These are phyloP conservation scores for Cornus florida DNA, from an alignment of 148 eudicot genomes.

Conservation along the genomic window DNA sequence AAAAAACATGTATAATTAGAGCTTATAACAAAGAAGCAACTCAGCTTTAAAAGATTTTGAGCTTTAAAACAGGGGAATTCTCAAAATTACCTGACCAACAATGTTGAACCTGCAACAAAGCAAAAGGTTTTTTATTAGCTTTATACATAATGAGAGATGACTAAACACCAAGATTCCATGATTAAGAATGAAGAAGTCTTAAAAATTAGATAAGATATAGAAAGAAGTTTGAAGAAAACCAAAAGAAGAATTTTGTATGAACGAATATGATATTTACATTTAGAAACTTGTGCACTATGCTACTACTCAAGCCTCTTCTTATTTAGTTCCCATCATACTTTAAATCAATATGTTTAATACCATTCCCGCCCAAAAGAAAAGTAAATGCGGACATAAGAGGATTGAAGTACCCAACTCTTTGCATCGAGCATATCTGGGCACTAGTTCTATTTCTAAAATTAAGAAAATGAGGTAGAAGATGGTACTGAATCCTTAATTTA, in stretches of 20 bases:
- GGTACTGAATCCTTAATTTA: background rate
- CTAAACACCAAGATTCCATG: background rate
- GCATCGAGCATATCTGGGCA: background rate
- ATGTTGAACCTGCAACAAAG: slow-evolving; percentile 85
- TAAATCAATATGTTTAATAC: background rate
- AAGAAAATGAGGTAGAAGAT: background rate
- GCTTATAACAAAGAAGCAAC: slow-evolving; percentile 5
- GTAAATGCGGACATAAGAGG: background rate
- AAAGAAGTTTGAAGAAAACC: no score
- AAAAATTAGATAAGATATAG: no score
- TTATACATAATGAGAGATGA: background rate
- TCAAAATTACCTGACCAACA: slow-evolving; percentile 81
- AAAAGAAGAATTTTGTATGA: background rate
- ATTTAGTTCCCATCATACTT: background rate
- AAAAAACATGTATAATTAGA: slow-evolving; percentile 13
- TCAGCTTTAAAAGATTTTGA: slow-evolving; percentile 5
- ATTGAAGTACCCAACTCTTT: background rate
- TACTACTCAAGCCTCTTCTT: background rate
- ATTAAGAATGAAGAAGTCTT: background rate
- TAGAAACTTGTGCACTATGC: background rate
- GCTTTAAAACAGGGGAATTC: slow-evolving; percentile 9
- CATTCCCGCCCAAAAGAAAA: background rate
- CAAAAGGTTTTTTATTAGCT: background rate
- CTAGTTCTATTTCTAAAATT: background rate
- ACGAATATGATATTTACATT: no score